phyloP scores from a whole-genome alignment of 2,329 filamentous ascomycete species.

The Pestalotiopsis sp. region DNA sequence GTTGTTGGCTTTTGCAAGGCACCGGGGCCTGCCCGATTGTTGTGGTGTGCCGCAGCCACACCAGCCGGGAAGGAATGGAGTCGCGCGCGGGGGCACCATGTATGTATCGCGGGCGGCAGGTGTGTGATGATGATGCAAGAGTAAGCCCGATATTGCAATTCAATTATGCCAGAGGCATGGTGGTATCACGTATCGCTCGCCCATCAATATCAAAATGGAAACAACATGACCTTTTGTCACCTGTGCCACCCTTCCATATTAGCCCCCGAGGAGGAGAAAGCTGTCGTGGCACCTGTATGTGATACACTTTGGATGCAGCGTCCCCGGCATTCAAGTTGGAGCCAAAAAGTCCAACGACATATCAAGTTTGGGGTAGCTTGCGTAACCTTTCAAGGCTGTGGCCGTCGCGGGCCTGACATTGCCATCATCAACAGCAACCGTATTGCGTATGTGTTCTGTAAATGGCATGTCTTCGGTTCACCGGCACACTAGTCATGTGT shows the following conservation, averaged over 20 bases:
- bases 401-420: not conserved
- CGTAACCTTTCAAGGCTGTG: not conserved
- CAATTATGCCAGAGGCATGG: not conserved
- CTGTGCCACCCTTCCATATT: not conserved
- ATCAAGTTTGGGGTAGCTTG: not conserved
- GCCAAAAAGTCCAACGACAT: not conserved
- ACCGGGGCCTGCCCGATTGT: not conserved
- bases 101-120: not conserved
- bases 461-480: not conserved
- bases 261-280: not conserved
- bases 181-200: not conserved
- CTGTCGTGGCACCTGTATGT: constrained; percentile 4
- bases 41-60: not conserved
- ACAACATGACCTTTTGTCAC: not conserved
- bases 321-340: not conserved
- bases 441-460: not conserved
- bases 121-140: not conserved
- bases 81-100: not conserved
- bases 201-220: not conserved
- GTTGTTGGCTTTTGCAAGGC: too few species aligned
- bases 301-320: not conserved
- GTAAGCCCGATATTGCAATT: not conserved
- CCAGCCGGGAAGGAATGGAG: not conserved
- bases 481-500: not conserved
- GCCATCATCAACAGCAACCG: not conserved